Conservation (phyloP, 805 yeast species). For the Nakazawaea peltata region DNA sequence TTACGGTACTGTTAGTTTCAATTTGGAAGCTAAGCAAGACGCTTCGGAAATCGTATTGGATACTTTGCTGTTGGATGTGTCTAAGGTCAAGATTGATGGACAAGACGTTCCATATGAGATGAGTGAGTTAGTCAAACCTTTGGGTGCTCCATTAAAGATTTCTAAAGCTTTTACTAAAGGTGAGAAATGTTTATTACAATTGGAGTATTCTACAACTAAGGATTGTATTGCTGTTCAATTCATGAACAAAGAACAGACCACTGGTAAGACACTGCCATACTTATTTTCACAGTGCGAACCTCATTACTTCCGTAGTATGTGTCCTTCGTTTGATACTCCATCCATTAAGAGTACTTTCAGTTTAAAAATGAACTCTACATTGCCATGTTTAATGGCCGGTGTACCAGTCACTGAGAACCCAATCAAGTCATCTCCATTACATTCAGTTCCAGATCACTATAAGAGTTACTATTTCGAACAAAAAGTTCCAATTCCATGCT, state of each 20-base stretch:
- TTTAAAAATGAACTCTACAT: constrained; percentile 51
- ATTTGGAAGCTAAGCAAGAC: constrained; percentile 26
- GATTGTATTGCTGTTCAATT: constrained; percentile 83
- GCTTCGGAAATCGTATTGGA: constrained; percentile 46
- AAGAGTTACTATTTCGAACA: constrained; percentile 50
- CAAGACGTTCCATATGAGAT: constrained; percentile 24
- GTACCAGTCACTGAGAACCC: constrained; percentile 12
- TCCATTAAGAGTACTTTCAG: constrained; percentile 62
- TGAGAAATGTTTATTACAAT: constrained; percentile 20
- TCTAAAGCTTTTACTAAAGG: constrained; percentile 10
- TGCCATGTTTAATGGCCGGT: constrained; percentile 73
- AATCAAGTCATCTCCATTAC: constrained; percentile 4
- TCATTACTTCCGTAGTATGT: constrained; percentile 79
- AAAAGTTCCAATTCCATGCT: constrained; percentile 79
- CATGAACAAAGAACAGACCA: constrained; percentile 66
- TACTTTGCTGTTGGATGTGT: constrained; percentile 52
- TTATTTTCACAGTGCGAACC: constrained; percentile 89
- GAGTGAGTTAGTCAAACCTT: constrained; percentile 37
- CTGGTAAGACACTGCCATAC: constrained; percentile 61
- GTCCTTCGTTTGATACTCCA: constrained; percentile 91
- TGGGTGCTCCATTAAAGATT: constrained; percentile 51
- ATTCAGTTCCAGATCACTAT: neutral
- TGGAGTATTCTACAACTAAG: constrained; percentile 63
- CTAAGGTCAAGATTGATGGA: constrained; percentile 35
- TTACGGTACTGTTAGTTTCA: constrained; percentile 45